Evolutionary conservation across 1,139 yeast genomes (phyloP).

Genomic region (Tardiomyces digboiensis): DNA sequence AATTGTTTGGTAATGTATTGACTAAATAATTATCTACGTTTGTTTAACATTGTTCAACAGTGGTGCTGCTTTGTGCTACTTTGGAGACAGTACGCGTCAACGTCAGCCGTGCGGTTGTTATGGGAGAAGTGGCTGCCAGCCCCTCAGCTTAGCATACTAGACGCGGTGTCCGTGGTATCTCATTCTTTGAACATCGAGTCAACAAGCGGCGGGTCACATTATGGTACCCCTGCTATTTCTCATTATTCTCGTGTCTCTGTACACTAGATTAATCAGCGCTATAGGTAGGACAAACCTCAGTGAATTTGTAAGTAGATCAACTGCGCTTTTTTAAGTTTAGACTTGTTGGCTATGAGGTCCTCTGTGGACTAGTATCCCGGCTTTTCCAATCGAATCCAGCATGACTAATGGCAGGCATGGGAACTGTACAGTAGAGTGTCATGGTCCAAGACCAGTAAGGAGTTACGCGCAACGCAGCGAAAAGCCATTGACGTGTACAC

Average conservation of each 20-base stretch:
- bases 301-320: background rate
- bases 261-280: background rate
- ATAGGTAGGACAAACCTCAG: background rate
- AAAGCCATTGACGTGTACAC: conserved; percentile 41
- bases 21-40: too few relatives aligned
- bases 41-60: too few relatives aligned
- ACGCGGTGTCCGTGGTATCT: too few relatives aligned
- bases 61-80: too few relatives aligned
- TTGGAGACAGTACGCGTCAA: too few relatives aligned
- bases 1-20: conserved; percentile 27
- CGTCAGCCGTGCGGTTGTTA: too few relatives aligned
- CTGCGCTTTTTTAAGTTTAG: background rate
- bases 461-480: conserved; percentile 32
- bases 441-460: conserved; percentile 3
- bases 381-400: background rate
- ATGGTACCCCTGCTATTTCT: background rate
- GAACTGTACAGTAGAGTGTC: background rate
- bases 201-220: too few relatives aligned
- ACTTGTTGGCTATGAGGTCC: background rate
- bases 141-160: too few relatives aligned
- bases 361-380: background rate
- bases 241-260: background rate
- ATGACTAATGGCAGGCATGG: background rate
- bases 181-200: too few relatives aligned
- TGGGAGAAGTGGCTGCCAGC: too few relatives aligned